Evolutionary conservation across 2,329 filamentous ascomycete species (phyloP), one percentile per base, ranked within the genome.

Genomic region (Fusarium tuaranense): DNA sequence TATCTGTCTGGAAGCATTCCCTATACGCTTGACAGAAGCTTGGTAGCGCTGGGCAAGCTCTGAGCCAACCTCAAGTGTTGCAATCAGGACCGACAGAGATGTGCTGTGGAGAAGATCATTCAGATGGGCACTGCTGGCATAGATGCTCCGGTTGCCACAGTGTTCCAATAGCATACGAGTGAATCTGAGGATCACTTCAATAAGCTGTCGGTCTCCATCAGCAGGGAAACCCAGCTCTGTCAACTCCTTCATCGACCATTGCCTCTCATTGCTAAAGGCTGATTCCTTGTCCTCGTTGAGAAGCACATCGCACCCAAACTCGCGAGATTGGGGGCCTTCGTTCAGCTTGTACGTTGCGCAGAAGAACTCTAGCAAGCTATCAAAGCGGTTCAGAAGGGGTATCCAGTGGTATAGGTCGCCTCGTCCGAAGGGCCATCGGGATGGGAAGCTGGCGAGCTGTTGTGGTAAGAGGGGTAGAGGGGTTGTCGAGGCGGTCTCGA

Each of bases 401-500:
- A 99, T 98, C 97, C 97, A 99, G 87, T 99, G 96, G 82, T 98
- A 98, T 34, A 98, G 87, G 82, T 99, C 97, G 70, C 97, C 97
- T 82, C 96, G 91, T 44, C 96, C 96, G 80, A 98, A 97, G 3
- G 95, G 95, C 97, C 97, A 99, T 88, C 92, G 88, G 74, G 92
- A 92, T 68, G 96, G 95, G 81, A 98, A 98, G 66, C 89, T 90
- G 78, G 89, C 88, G 75, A 99, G 92, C 76, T 93, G 90, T 78
- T 90, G 86, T 76, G 95, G 94, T 76, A 99, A 88, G 81, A 94
- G 90, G 79, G 93, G 92, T 79, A 98, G 86, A 58, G 95, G 90
- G 75, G 90, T 87, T 68, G 89, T 88, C 76, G 91, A 91, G 60
- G 93, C 92, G 76, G 88, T 88, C 78, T 92, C 87, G 79, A 98